Percentiles rank a stretch among this genome's conserved stretches.
These are phyloP conservation scores for Mortierella sp. DNA, from an alignment of 371 early-diverging fungal species.

Conservation along the genomic window DNA sequence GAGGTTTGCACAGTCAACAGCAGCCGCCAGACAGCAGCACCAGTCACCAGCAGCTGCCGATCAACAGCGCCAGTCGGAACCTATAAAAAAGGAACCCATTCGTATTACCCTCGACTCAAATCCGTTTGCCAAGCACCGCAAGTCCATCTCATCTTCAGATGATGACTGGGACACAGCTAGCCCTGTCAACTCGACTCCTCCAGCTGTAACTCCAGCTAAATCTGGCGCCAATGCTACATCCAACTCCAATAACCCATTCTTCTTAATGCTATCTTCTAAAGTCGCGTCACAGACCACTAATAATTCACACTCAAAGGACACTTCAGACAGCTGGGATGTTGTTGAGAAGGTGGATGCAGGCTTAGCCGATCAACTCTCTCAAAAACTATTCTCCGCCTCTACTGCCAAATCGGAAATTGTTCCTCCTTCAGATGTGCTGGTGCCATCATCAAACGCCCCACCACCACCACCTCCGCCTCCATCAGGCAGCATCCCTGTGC, in stretches of 20 bases:
- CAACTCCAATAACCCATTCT: slow-evolving; percentile 43
- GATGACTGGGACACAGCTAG: slow-evolving; percentile 54
- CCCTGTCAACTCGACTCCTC: slow-evolving; percentile 41
- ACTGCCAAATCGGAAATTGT: slow-evolving; percentile 4
- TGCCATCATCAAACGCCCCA: slow-evolving; percentile 20
- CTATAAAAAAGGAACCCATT: slow-evolving; percentile 27
- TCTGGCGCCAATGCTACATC: neutral
- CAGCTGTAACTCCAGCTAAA: neutral
- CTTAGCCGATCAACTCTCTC: slow-evolving; percentile 27
- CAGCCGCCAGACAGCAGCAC: slow-evolving; percentile 38
- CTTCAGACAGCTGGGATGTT: slow-evolving; percentile 59
- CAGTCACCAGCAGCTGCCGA: neutral
- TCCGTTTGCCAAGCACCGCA: slow-evolving; percentile 50
- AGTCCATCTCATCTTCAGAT: slow-evolving; percentile 45
- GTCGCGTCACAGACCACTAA: neutral
- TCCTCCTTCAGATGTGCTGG: slow-evolving; percentile 1
- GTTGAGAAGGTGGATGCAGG: slow-evolving; percentile 54
- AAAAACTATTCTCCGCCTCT: slow-evolving; percentile 17
- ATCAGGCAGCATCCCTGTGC: slow-evolving; percentile 1
- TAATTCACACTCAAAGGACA: slow-evolving; percentile 41
- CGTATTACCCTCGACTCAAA: slow-evolving; percentile 51
- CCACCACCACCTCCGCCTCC: slow-evolving; percentile 16
- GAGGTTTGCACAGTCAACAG: slow-evolving; percentile 36
- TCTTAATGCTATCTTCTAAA: slow-evolving; percentile 42
- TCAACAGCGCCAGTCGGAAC: neutral